Evolutionary conservation across 176 grass and related monocot species (phyloP).

Genomic region (Saccharum spontaneum): DNA sequence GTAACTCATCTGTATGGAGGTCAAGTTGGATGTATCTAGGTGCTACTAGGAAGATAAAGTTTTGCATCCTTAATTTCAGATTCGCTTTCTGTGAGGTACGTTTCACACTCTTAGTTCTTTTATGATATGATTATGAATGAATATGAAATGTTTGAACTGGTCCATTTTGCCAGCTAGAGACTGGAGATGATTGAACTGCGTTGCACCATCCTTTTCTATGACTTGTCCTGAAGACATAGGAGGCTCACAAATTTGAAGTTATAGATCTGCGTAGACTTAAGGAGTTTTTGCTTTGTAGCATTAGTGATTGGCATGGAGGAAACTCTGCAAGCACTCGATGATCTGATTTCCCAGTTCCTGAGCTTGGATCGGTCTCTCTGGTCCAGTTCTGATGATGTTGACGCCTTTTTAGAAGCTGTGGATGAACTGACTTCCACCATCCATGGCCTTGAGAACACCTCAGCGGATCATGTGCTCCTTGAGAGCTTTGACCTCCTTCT

Average conservation of each 20-base stretch:
- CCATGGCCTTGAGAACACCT: conserved; percentile 24
- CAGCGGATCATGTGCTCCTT: conserved; percentile 35
- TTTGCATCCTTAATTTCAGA: conserved; percentile 11
- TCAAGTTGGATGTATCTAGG: neutral
- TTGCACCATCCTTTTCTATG: conserved; percentile 6
- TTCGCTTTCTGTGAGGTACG: conserved; percentile 22
- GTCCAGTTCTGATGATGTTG: conserved; percentile 42
- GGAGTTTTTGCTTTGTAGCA: conserved; percentile 2
- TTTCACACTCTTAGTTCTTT: neutral
- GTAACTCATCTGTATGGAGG: conserved; percentile 16
- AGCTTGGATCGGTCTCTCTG: conserved; percentile 40
- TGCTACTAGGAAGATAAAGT: neutral
- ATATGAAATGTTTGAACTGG: conserved; percentile 25
- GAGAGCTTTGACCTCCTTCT: conserved; percentile 45
- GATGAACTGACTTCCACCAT: conserved; percentile 55
- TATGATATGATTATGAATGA: neutral
- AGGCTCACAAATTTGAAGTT: conserved; percentile 26
- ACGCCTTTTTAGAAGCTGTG: conserved; percentile 48
- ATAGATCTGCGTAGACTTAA: conserved; percentile 21
- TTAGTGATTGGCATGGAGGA: conserved; percentile 36
- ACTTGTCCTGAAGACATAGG: conserved; percentile 2
- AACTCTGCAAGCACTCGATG: conserved; percentile 37
- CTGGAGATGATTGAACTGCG: conserved; percentile 17
- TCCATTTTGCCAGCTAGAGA: conserved; percentile 33
- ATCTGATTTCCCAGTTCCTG: conserved; percentile 48